Base-by-base conservation (phyloP, 2,329 filamentous ascomycete species). In the Teratosphaeria nubilosa region DNA sequence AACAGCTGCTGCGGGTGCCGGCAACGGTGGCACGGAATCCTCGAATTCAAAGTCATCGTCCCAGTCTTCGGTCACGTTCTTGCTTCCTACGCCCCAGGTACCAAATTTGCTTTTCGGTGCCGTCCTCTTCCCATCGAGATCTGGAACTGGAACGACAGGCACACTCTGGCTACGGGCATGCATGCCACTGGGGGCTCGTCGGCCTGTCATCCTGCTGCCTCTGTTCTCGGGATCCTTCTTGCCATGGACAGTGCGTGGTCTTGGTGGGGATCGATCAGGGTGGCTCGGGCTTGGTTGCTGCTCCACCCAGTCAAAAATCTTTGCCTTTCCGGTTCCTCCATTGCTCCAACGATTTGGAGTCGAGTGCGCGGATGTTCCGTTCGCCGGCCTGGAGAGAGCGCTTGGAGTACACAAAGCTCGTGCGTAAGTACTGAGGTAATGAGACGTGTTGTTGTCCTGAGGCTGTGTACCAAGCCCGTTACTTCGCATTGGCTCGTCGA, bases 1-100 rank as follows among this genome's bases (percentile, higher is more conserved):
- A 16, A 16, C 32, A 25, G 53, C 53, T 13, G n/a, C 11, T 25
- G 72, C 70, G 25, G 65, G 65, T 25, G 64, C 62, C 2, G 56
- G 51, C 34, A 69, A 67, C 30, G 66, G 64, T 51, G 80, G 77
- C 27, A 77, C 73, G 3, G 65, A 62, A 53, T 84, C 81, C 24
- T 81, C 80, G 69, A 92, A 91, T 60, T 92, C 88, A 65, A 95
- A 94, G 70, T 95, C 90, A 62, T 91, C 88, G 65, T 92, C 90
- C 90, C 90, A 95, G 68, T 94, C 89, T 70, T 95, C 90, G 61
- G 86, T 91, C 11, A 86, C 85, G 16, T 83, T 86, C 71, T 91
- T 91, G 62, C 83, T 86, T n/a, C 86, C 84, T 50, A 90, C 75
- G 2, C 87, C 88, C 88, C 88, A 92, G 0, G 88, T 91, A 51